These are phyloP conservation scores for Cerioporus squamosus DNA, from an alignment of 1,284 basidiomycete genomes.

Conservation along the genomic window DNA sequence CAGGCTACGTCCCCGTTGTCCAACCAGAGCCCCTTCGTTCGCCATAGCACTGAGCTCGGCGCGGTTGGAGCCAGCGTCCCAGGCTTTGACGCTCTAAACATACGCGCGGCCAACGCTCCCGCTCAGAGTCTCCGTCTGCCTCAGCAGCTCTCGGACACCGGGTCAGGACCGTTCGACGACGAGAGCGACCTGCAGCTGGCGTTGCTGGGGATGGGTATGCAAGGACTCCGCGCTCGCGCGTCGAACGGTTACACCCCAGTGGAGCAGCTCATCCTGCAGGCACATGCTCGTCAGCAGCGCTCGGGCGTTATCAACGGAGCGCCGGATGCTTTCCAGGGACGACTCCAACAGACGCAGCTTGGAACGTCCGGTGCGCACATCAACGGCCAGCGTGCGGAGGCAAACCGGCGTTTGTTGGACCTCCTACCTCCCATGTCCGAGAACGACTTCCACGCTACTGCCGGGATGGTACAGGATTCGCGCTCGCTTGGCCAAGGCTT, in stretches of 20 bases:
- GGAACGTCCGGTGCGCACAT: background rate
- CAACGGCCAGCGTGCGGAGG: background rate
- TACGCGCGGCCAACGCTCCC: constrained; percentile 12
- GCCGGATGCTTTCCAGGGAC: background rate
- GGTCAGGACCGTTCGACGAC: constrained; percentile 7
- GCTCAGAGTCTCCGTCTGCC: constrained; percentile 12
- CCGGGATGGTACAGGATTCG: background rate
- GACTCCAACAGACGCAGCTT: background rate
- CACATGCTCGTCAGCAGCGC: constrained; percentile 46
- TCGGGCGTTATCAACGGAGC: constrained; percentile 25
- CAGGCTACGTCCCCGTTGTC: constrained; percentile 11
- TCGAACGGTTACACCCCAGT: constrained; percentile 65
- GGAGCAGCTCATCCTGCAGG: constrained; percentile 68
- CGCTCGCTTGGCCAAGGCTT: too few relatives aligned
- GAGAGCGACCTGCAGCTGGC: constrained; percentile 21
- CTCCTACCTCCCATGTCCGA: constrained; percentile 40
- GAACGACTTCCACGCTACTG: constrained; percentile 41
- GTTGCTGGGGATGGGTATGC: constrained; percentile 22
- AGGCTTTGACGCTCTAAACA: constrained; percentile 14
- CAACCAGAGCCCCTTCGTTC: background rate
- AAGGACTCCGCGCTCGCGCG: constrained; percentile 21
- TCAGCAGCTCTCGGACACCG: constrained; percentile 1
- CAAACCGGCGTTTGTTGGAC: constrained; percentile 28
- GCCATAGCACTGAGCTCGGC: constrained; percentile 2
- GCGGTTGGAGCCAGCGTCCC: background rate